Evolutionary conservation across 2,329 filamentous ascomycete genomes (phyloP), one percentile per base, ranked within the genome.

Genomic region (Xenoacremonium recifei): DNA sequence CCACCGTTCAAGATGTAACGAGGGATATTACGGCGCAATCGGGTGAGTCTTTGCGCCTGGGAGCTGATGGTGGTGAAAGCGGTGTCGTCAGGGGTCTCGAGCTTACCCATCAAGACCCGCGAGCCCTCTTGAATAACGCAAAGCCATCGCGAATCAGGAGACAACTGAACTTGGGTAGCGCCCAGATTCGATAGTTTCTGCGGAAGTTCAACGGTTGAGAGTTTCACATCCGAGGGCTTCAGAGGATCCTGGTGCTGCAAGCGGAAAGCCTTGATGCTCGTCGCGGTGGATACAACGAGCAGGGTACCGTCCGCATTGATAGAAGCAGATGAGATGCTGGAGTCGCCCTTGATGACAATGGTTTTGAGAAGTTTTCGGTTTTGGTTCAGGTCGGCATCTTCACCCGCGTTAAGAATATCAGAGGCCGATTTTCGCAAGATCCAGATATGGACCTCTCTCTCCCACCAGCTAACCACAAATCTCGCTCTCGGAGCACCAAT

Each of bases 391-490:
- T 63, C 72, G 44, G 59, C 66, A 43, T 62, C 62, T 13, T 69
- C 67, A 9, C 65, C 66, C 16, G 57, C 54, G 32, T 70, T 63
- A 33, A 74, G 62, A 18, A 81, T 64, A 30, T 76, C 68, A 21
- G 65, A 65, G 13, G 76, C 65, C 4, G 74, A 65, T 45, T 66
- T 68, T 35, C 61, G 68, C 13, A 82, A 58, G 29, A 72, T 79
- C 90, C 91, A 99, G 47, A 99, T 79, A 53, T 86, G 84, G 36
- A 97, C 75, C 62, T 95, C 87, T 42, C 86, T 79, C 51, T 92
- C 88, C 89, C 91, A 97, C 87, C 90, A 97, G 63, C 88, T 89
- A 58, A 93, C 80, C 19, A 99, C 70, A 17, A 96, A 71, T 36
- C 93, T 80, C 32, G 84, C 83, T 31, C 78, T 78, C 2, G 84